Percentiles rank a stretch among this genome's conserved stretches.
Conservation (phyloP, 2,329 filamentous ascomycete genomes). For the Hirsutella thompsonii region DNA sequence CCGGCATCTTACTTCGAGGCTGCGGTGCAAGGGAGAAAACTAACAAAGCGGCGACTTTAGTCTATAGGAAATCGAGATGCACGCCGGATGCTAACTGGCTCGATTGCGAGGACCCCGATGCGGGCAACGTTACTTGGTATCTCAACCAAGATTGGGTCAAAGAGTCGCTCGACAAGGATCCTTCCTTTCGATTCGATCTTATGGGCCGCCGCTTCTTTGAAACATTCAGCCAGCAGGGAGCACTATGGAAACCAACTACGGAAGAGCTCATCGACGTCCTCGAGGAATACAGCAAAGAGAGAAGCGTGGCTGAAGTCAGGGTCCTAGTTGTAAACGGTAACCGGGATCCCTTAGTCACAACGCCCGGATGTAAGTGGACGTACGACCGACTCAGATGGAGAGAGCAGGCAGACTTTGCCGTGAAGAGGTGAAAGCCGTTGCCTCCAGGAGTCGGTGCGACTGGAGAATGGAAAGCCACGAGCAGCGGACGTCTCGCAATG, state of each 20-base stretch:
- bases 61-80: too few relatives aligned
- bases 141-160: too few relatives aligned
- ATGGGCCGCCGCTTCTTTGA: too few relatives aligned
- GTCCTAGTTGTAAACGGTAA: conserved; percentile 5
- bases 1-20: too few relatives aligned
- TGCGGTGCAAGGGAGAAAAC: too few relatives aligned
- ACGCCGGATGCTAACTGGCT: too few relatives aligned
- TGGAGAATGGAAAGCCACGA: conserved; percentile 6
- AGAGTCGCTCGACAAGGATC: background rate
- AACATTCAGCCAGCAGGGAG: background rate
- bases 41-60: too few relatives aligned
- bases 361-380: conserved; percentile 17
- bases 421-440: conserved; percentile 10
- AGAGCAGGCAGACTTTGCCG: conserved; percentile 26
- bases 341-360: conserved; percentile 9
- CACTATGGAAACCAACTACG: background rate
- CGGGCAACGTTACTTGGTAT: too few relatives aligned
- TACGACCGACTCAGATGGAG: conserved; percentile 26
- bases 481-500: conserved; percentile 7
- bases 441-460: background rate
- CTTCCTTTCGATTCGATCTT: background rate
- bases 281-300: background rate
- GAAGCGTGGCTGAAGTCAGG: background rate
- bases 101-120: too few relatives aligned
- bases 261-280: conserved; percentile 1